phyloP scores from a whole-genome alignment of 2,329 filamentous ascomycete genomes.

The Diaporthe sp. region DNA sequence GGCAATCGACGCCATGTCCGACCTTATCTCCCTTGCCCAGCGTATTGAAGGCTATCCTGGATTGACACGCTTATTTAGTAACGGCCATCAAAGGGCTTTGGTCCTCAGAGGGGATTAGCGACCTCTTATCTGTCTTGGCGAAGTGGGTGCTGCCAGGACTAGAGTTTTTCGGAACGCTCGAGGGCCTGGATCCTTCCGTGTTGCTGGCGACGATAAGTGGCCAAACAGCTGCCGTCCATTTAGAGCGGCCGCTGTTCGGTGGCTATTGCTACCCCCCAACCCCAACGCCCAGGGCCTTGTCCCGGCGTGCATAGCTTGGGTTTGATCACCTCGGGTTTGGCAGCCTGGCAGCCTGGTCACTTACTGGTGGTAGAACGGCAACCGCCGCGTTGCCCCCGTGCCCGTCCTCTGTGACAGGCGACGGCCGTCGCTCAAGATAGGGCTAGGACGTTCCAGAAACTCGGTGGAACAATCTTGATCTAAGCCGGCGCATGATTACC shows the following conservation, averaged over 20 bases:
- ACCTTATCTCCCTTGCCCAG: constrained; percentile 28
- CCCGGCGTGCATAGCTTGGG: neutral
- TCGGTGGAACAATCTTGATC: constrained; percentile 7
- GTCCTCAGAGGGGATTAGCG: constrained; percentile 15
- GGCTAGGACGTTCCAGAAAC: constrained; percentile 32
- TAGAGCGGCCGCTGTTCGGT: neutral
- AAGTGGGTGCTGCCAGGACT: constrained; percentile 28
- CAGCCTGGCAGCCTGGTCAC: no score
- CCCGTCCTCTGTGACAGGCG: neutral
- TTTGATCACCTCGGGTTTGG: neutral
- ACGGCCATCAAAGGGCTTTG: constrained; percentile 9
- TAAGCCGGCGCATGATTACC: constrained; percentile 15
- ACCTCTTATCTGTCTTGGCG: constrained; percentile 30
- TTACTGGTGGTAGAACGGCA: neutral
- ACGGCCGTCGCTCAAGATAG: constrained; percentile 5
- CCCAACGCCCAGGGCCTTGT: neutral
- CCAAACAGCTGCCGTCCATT: neutral
- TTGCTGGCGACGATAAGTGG: constrained; percentile 7
- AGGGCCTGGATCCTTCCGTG: constrained; percentile 11
- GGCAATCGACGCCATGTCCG: constrained; percentile 26
- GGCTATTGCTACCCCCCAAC: neutral
- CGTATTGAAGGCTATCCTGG: constrained; percentile 1
- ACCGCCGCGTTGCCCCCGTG: constrained; percentile 8
- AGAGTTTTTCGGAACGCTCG: constrained; percentile 5
- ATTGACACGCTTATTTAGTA: constrained; percentile 24